phyloP scores from a whole-genome alignment of 1,139 yeast species.

The Debaryomycetaceae sp. region DNA sequence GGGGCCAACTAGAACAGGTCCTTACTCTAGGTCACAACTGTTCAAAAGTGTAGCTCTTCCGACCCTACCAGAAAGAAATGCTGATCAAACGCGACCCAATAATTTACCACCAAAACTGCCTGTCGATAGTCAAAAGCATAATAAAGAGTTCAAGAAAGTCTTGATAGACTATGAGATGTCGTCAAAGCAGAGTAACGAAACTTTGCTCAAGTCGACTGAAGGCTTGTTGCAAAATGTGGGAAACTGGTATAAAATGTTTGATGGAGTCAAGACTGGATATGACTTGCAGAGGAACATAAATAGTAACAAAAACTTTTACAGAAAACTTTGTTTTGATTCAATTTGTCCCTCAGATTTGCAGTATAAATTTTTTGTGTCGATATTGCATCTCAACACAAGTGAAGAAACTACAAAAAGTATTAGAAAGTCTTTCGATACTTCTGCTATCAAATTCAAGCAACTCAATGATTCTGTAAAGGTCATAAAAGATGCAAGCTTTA shows the following conservation, averaged over 20 bases:
- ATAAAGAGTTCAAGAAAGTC: constrained; percentile 35
- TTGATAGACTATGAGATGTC: constrained; percentile 28
- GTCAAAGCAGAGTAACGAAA: constrained; percentile 18
- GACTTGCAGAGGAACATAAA: constrained; percentile 25
- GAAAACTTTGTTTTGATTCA: constrained; percentile 41
- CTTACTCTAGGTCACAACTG: background rate
- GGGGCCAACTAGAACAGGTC: background rate
- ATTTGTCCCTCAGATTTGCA: constrained; percentile 26
- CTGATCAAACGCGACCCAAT: constrained; percentile 46
- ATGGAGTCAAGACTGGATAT: constrained; percentile 14
- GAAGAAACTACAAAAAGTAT: constrained; percentile 15
- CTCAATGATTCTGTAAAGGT: constrained; percentile 27
- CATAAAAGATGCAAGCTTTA: constrained; percentile 35
- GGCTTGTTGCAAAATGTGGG: constrained; percentile 18
- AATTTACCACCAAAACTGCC: constrained; percentile 42
- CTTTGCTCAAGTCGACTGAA: constrained; percentile 19
- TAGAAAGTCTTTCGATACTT: constrained; percentile 15
- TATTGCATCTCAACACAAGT: constrained; percentile 18
- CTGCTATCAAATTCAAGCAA: constrained; percentile 18
- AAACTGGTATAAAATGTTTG: constrained; percentile 24
- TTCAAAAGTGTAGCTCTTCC: background rate
- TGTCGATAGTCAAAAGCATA: constrained; percentile 36
- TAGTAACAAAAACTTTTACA: constrained; percentile 26
- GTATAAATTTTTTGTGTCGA: constrained; percentile 26
- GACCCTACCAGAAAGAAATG: background rate